Percentiles rank a stretch among this genome's conserved stretches.
These are phyloP conservation scores for Fusarium secorum DNA, from an alignment of 2,329 filamentous ascomycete genomes.

Conservation along the genomic window DNA sequence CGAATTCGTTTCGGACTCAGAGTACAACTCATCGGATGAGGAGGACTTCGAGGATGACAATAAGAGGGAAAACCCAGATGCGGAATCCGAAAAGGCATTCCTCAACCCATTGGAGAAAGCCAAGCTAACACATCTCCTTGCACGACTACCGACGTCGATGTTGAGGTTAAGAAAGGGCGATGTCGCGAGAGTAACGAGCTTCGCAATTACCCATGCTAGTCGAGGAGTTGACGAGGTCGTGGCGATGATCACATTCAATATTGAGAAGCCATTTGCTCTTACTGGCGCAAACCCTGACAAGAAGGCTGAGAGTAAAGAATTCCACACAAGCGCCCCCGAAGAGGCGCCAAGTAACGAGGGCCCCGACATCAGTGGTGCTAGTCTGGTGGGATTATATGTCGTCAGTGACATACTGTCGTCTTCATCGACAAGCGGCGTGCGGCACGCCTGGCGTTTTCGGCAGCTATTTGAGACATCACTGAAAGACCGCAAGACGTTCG, in stretches of 20 bases:
- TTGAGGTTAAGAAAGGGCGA: conserved; percentile 82
- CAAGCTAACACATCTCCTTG: conserved; percentile 83
- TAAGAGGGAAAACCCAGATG: conserved; percentile 55
- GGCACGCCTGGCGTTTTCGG: conserved; percentile 87
- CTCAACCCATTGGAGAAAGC: conserved; percentile 85
- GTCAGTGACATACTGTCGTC: conserved; percentile 80
- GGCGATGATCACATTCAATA: conserved; percentile 84
- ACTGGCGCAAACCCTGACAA: conserved; percentile 72
- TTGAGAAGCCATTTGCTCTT: conserved; percentile 77
- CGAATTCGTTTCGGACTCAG: conserved; percentile 82
- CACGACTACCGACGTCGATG: conserved; percentile 78
- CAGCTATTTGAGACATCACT: conserved; percentile 80
- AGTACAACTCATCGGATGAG: conserved; percentile 88
- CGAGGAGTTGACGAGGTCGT: conserved; percentile 89
- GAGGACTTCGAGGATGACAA: conserved; percentile 73
- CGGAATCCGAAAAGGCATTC: conserved; percentile 66
- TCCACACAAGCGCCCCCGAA: conserved; percentile 43
- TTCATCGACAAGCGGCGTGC: conserved; percentile 76
- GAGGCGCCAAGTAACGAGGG: conserved; percentile 52
- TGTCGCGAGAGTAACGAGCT: conserved; percentile 83
- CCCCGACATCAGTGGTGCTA: conserved; percentile 73
- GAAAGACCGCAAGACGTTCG: conserved; percentile 73
- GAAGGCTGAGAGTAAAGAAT: conserved; percentile 49
- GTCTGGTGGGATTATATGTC: conserved; percentile 82
- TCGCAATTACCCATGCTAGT: conserved; percentile 87